Evolutionary conservation across 2,329 filamentous ascomycete genomes (phyloP), one percentile per base, ranked within the genome.

Genomic region (Alternaria dauci): DNA sequence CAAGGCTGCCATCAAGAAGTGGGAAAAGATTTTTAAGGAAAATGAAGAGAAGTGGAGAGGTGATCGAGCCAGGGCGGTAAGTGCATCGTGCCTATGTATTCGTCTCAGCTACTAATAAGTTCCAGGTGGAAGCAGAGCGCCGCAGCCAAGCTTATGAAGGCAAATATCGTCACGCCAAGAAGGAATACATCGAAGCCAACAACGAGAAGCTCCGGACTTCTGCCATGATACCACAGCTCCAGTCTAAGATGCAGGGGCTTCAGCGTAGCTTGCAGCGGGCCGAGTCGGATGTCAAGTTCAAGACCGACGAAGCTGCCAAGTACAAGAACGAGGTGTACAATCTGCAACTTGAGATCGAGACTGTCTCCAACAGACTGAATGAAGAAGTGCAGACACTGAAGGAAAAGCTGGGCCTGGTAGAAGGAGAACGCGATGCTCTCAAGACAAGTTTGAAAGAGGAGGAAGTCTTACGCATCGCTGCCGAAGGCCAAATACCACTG

Each of bases 341-440:
- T 62, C 50, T 78, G 23, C 70, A 78, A 51, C 63, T 76, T 64
- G 86, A 52, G 58, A 79, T 92, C 12, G 85, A 88, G 60, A 82
- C 85, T 43, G 88, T 92, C 73, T 89, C 56, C 86, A 88, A 54
- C 84, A 86, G 41, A 77, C 88, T 52, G 86, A 91, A 59, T 65
- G 88, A 92, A 71, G 87, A 92, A 74, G 81, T 93, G 2, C 83
- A 88, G 25, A 85, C 88, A 62, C 83, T 89, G 18, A 82, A 86
- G 48, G 88, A 90, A 65, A 85, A 84, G 47, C 82, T 91, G 67
- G 87, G 85, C 74, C 79, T 89, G 32, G 83, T 91, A 16, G 90
- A 93, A 73, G 87, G 91, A 72, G 91, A 94, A 77, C 88, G 90
- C 8, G 90, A 93, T 74, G 87, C 89, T 3, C 86, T 91, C 72